These are phyloP conservation scores for Vicia sativa DNA, from an alignment of 306 rosid genomes.

Conservation along the genomic window DNA sequence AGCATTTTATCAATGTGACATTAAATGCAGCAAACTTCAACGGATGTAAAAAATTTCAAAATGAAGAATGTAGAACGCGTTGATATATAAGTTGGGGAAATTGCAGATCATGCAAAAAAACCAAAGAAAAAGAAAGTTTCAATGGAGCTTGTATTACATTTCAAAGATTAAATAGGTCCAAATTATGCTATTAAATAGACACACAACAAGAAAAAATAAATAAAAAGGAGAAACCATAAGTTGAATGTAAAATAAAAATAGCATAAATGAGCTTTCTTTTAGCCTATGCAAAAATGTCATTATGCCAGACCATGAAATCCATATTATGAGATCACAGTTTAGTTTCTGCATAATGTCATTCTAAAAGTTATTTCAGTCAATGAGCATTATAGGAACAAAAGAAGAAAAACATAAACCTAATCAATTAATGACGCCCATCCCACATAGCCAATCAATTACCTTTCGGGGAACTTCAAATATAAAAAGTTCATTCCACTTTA, in stretches of 20 bases:
- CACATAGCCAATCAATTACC: constrained; percentile 46
- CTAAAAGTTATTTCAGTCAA: constrained; percentile 2
- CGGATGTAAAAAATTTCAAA: constrained; percentile 13
- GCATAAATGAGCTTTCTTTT: not conserved
- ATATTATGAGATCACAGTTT: not conserved
- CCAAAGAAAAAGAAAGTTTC: constrained; percentile 7
- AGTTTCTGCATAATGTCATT: constrained; percentile 15
- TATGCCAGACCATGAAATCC: constrained; percentile 7
- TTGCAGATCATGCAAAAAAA: not conserved
- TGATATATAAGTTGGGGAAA: not conserved
- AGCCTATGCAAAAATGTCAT: not conserved
- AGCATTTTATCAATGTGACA: constrained; percentile 33
- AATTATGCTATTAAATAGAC: constrained; percentile 3
- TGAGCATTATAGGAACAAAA: constrained; percentile 9
- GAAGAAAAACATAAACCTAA: constrained; percentile 19
- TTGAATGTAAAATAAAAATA: not conserved
- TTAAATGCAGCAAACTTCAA: constrained; percentile 7
- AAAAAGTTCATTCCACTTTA: constrained; percentile 93
- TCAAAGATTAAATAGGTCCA: constrained; percentile 6
- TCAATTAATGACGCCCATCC: not conserved
- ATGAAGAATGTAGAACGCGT: constrained; percentile 6
- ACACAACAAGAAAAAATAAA: constrained; percentile 16
- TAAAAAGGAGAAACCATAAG: constrained; percentile 1
- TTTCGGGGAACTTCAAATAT: constrained; percentile 89
- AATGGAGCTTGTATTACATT: constrained; percentile 2